These are phyloP conservation scores for Arachnomyces sp. DNA, from an alignment of 2,329 filamentous ascomycete species.

Conservation along the genomic window DNA sequence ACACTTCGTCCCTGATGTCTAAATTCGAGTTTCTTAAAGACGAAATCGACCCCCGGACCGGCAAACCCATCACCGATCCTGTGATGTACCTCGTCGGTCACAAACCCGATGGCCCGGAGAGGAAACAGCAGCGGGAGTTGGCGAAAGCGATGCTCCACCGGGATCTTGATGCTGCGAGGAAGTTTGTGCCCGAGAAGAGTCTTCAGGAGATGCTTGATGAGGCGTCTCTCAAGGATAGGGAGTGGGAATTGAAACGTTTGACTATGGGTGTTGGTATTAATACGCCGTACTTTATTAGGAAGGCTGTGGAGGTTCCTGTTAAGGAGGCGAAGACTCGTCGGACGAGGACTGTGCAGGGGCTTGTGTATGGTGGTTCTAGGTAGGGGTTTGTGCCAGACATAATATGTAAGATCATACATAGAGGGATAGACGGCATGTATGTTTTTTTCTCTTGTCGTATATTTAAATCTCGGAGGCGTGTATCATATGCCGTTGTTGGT, in stretches of 20 bases:
- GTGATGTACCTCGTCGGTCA: constrained; percentile 18
- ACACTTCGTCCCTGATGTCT: constrained; percentile 11
- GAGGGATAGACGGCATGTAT: too few relatives aligned
- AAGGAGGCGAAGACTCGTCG: too few relatives aligned
- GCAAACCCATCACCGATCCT: constrained; percentile 12
- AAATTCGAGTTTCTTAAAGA: constrained; percentile 4
- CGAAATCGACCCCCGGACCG: neutral
- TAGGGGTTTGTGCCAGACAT: too few relatives aligned
- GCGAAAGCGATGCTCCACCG: constrained; percentile 20
- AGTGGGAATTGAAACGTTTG: constrained; percentile 21
- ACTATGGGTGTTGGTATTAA: constrained; percentile 5
- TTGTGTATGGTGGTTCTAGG: too few relatives aligned
- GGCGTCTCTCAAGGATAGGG: constrained; percentile 24
- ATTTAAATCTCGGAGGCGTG: too few relatives aligned
- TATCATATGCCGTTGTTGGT: too few relatives aligned
- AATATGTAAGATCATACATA: too few relatives aligned
- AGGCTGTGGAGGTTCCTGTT: too few relatives aligned
- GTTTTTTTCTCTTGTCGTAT: too few relatives aligned
- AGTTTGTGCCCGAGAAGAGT: constrained; percentile 16
- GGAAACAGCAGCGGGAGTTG: constrained; percentile 20
- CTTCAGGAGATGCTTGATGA: constrained; percentile 28
- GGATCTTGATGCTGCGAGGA: constrained; percentile 21
- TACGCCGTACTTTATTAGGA: constrained; percentile 23
- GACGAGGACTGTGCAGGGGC: too few relatives aligned
- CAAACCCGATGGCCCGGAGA: constrained; percentile 15